Evolutionary conservation across 2,329 filamentous ascomycete genomes (phyloP), one percentile per base, ranked within the genome.

Genomic region (Byssothecium circinans): DNA sequence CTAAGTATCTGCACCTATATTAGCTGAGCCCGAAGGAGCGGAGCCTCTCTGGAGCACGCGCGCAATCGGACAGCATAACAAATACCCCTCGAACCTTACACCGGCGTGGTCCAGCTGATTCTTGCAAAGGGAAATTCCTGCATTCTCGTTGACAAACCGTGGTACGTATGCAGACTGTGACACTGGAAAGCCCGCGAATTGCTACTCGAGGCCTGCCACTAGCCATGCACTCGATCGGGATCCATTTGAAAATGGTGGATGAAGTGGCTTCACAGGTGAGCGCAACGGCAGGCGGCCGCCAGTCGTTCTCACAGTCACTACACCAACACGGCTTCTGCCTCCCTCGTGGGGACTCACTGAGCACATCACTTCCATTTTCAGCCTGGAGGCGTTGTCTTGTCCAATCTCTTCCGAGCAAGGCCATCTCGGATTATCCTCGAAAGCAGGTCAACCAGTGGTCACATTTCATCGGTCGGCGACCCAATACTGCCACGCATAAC

Each of bases 181-280:
- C 14, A 32, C 29, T 32, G 10, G 23, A 10, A 27, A 27, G 20
- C 37, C n/a, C n/a, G 15, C 25, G 33, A 38, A 15, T n/a, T 15
- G 11, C 33, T 19, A 38, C 22, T 27, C 29, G n/a, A 37, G 32
- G 20, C 14, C 15, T 14, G 22, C 12, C 43, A 39, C 43, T 38
- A 45, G 25, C 12, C n/a, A 45, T 45, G 43, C 43, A 35, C 35
- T 14, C 25, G 36, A 45, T 45, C 43, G 43, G 34, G 18, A n/a
- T 22, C 23, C 3, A n/a, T 22, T 39, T 20, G 43, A 38, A 32
- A 3, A 11, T 7, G 35, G 18, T 33, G 43, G 25, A 38, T 34
- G 25, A 11, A 39, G 34, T 34, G 27, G 34, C 15, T 23, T 22
- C 15, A 11, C 10, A 18, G 18, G 43, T 35, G 25, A 18, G 12